These are phyloP conservation scores for Aspergillus asperescens DNA, from an alignment of 495 filamentous ascomycete genomes.

Conservation along the genomic window DNA sequence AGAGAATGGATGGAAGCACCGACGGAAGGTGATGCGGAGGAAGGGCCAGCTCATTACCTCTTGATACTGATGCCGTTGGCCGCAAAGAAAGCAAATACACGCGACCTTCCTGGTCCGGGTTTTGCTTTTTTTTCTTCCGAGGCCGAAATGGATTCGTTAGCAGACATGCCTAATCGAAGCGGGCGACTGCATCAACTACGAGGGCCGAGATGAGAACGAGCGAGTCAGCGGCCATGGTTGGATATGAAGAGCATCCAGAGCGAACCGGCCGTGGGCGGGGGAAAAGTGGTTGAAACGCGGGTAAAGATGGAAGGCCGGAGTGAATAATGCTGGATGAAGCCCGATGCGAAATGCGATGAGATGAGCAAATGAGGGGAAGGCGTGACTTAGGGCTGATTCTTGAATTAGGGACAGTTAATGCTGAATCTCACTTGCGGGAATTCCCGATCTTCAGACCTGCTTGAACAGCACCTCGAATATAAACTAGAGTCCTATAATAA, in stretches of 20 bases:
- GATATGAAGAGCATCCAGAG: conserved; percentile 7
- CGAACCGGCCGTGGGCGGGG: conserved; percentile 2
- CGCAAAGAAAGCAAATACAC: conserved; percentile 1
- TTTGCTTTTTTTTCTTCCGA: conserved; percentile 8
- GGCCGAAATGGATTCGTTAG: conserved; percentile 4
- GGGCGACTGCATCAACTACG: conserved; percentile 12
- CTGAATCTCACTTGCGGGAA: neutral
- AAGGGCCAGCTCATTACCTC: conserved; percentile 7
- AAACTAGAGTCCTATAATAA: neutral
- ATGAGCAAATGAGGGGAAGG: conserved; percentile 5
- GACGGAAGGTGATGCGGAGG: neutral
- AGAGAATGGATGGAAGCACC: neutral
- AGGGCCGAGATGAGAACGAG: conserved; percentile 6
- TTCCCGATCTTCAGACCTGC: neutral
- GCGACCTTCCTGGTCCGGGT: neutral
- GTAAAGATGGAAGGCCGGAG: neutral
- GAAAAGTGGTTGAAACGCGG: neutral
- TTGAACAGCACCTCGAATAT: neutral
- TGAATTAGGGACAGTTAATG: neutral
- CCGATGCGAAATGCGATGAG: neutral
- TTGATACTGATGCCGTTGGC: neutral
- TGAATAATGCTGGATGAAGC: neutral
- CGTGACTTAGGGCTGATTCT: neutral
- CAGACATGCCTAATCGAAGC: conserved; percentile 14
- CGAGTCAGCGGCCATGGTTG: conserved; percentile 15